Evolutionary conservation across 1,139 yeast species (phyloP).

Genomic region (Debaryomyces sp.): DNA sequence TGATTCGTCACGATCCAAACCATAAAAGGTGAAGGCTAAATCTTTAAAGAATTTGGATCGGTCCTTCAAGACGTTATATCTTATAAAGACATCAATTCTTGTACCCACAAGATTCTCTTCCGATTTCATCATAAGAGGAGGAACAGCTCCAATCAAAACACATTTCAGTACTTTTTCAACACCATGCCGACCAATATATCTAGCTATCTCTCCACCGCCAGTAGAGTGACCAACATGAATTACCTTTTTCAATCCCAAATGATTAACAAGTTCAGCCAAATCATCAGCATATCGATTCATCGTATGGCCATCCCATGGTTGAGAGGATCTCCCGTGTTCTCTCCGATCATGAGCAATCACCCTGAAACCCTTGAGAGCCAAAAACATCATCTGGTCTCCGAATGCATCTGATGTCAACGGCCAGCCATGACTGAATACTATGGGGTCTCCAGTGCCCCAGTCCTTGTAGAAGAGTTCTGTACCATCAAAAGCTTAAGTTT

Average conservation of each 20-base stretch:
- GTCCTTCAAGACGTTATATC: background rate
- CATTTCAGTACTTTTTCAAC: background rate
- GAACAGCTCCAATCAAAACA: background rate
- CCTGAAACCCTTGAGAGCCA: slow-evolving; percentile 20
- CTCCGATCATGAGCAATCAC: slow-evolving; percentile 7
- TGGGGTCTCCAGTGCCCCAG: slow-evolving; percentile 12
- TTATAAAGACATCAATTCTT: background rate
- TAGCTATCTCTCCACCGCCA: background rate
- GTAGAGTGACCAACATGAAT: background rate
- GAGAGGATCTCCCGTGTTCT: background rate
- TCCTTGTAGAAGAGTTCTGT: background rate
- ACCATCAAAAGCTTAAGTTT: background rate
- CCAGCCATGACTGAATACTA: slow-evolving; percentile 23
- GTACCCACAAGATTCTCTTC: background rate
- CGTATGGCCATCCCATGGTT: background rate
- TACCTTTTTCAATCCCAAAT: background rate
- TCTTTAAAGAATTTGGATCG: background rate
- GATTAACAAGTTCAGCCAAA: background rate
- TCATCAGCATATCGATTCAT: background rate
- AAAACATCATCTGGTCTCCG: slow-evolving; percentile 19
- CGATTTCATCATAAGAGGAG: background rate
- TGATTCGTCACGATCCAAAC: background rate
- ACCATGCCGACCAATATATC: background rate
- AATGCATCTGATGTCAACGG: slow-evolving; percentile 21
- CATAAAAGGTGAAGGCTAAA: background rate